These are phyloP conservation scores for Clathrus columnatus DNA, from an alignment of 768 basidiomycete species.

Conservation along the genomic window DNA sequence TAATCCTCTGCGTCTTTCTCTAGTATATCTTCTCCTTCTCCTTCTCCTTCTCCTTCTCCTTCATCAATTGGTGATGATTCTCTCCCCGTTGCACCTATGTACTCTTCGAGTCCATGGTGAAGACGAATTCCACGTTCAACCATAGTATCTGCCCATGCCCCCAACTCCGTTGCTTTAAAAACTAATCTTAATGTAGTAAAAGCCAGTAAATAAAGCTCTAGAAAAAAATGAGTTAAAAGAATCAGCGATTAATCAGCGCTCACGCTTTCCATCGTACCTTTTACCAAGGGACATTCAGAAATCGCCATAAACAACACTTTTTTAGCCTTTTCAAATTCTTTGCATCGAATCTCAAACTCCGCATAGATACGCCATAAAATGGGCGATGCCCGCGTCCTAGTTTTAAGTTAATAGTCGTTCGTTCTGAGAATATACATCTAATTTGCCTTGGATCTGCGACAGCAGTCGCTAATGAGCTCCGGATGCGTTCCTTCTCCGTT, in stretches of 20 bases:
- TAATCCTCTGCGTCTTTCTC: conserved; percentile 51
- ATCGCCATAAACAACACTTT: conserved; percentile 66
- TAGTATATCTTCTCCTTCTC: conserved; percentile 41
- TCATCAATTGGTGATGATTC: conserved; percentile 11
- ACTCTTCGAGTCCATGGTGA: conserved; percentile 51
- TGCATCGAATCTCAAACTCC: conserved; percentile 65
- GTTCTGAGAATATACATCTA: neutral
- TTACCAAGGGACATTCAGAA: conserved; percentile 63
- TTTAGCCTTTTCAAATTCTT: conserved; percentile 54
- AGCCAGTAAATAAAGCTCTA: conserved; percentile 71
- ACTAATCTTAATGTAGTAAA: conserved; percentile 56
- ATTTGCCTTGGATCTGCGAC: conserved; percentile 60
- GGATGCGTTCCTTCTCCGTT: conserved; percentile 59
- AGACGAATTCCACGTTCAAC: conserved; percentile 64
- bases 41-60: conserved; percentile 23
- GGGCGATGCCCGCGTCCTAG: conserved; percentile 57
- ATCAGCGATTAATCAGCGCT: no score
- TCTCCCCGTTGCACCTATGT: neutral
- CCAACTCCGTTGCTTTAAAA: conserved; percentile 54
- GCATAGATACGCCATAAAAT: conserved; percentile 66
- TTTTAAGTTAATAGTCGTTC: neutral
- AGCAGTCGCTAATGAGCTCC: conserved; percentile 53
- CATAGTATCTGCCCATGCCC: conserved; percentile 61
- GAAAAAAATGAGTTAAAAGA: conserved; percentile 9
- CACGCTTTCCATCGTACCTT: no score